A percentile compares a stretch with the other conserved stretches of the same genome.
phyloP scores from a whole-genome alignment of 306 rosid species.

The Cucurbita argyrosperma region DNA sequence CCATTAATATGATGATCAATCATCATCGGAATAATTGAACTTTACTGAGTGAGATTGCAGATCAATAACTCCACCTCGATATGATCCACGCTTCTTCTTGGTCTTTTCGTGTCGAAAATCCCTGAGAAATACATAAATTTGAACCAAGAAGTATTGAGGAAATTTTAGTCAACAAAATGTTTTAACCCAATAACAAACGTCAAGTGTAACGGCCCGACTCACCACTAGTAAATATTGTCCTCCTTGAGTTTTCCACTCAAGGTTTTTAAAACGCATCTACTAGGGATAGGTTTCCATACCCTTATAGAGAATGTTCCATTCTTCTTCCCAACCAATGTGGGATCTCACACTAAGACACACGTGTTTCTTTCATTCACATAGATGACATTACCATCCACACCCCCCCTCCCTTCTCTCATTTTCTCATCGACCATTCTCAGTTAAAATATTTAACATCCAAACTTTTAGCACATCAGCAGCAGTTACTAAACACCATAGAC shows the following conservation, averaged over 20 bases:
- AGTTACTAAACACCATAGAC: neutral
- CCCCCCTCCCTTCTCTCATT: neutral
- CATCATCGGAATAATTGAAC: conserved; percentile 74
- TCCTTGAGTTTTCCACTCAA: too few species aligned
- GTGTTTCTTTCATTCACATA: too few species aligned
- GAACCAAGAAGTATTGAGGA: neutral
- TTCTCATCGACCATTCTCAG: neutral
- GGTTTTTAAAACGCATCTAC: too few species aligned
- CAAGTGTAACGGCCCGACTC: too few species aligned
- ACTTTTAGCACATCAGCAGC: neutral
- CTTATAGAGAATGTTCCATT: too few species aligned
- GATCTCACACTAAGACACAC: too few species aligned
- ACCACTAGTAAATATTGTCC: too few species aligned
- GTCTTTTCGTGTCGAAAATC: conserved; percentile 95
- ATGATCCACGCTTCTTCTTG: conserved; percentile 87
- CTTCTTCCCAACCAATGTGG: too few species aligned
- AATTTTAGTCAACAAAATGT: neutral
- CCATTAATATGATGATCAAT: neutral
- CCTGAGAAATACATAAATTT: conserved; percentile 21
- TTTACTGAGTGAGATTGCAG: conserved; percentile 67
- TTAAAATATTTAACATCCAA: neutral
- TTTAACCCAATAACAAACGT: neutral
- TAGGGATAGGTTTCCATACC: too few species aligned
- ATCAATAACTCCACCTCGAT: conserved; percentile 87
- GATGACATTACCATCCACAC: too few species aligned